Base-by-base conservation (phyloP, 257 asterid species). In the Salvia hispanica region DNA sequence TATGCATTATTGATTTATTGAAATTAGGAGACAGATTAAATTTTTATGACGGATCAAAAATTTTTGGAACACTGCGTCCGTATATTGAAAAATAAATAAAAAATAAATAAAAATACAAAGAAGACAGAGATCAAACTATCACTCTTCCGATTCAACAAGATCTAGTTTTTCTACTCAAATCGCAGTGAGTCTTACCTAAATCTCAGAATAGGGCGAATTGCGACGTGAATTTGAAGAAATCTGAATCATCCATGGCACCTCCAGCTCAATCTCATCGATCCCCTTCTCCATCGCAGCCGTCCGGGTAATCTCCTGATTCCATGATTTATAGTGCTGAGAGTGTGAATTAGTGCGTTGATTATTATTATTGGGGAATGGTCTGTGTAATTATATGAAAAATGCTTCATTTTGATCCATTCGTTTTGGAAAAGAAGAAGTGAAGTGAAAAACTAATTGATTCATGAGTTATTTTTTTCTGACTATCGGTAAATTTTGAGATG, bases 221-320 rank as follows among this genome's bases (percentile, higher is more conserved):
- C n/a, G 69, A 7, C 67, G 48, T 58, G 75, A 43, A 37, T 72
- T 75, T 68, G 76, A 69, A 59, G 78, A 69, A 58, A 57, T 64
- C 68, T 14, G 72, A 52, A 42, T 52, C 55, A 45, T 68, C 65
- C 5, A 91, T 90, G 97, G 92, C 95, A 9, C 99, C 99, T 55
- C 96, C 97, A 72, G 84, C 95, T 83, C 91, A 84, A 69, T 67
- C 88, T 69, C 83, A 84, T 37, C 88, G 97, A 83, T 85, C 92
- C 50, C 79, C 93, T 72, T 94, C 99, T 51, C 96, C 99, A 58
- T 94, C 99, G 77, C 99, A 94, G 80, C 99, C 99, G 6, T 94
- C 99, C 16, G 99, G 99, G 99, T 94, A 78, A 36, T 57, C 14
- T 56, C 39, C 55, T 34, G 28, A 52, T 79, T 56, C 55, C 61